Evolutionary conservation across 75 land plant species (phyloP), one percentile per base, ranked within the genome.

Genomic region (Azolla pinnata): DNA sequence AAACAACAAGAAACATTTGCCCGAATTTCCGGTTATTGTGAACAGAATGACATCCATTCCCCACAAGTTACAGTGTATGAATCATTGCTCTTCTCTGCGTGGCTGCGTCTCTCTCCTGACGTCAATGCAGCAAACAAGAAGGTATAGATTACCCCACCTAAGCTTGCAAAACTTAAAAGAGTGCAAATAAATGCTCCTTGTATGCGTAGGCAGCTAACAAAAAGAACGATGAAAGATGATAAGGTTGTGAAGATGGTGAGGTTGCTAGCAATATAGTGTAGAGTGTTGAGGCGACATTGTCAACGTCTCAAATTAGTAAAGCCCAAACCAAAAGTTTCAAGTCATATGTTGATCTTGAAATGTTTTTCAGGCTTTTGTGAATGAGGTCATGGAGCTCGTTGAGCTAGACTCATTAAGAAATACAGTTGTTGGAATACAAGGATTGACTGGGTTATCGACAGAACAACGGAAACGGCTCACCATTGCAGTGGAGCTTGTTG

Each of bases 1-100:
- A 85, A 85, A 70, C 74, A 75, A 24, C 87, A 83, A 46, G 70
- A 70, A 54, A 83, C 87, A 25, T 83, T 83, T 66, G 75, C 87
- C 57, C 52, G 87, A 3, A 71, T 83, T 16, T 70, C 78, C 10
- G 87, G 87, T 0, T 83, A 83, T 67, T 83, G 83, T 31, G 87
- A 83, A 59, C 87, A 80, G 32, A 80, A 77, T 57, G 87, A 83
- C 38, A 83, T 83, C 19, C 86, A 83, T 49, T 79, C 86, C 33
- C 83, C 83, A 7, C 69, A 83, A 59, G 67, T 85, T 1, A 85
- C 85, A 10, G 82, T 85, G 24, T 64, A 63, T 57, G 89, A 85
- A 55, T 82, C 89, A 21, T 72, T 85, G 1, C 38, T 82, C 5
- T 85, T 54, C 56, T 82, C 83, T 25, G 85, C 80, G 3, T 82